Base-by-base conservation (phyloP, 2,329 filamentous ascomycete species). In the Nigrospora oryzae region DNA sequence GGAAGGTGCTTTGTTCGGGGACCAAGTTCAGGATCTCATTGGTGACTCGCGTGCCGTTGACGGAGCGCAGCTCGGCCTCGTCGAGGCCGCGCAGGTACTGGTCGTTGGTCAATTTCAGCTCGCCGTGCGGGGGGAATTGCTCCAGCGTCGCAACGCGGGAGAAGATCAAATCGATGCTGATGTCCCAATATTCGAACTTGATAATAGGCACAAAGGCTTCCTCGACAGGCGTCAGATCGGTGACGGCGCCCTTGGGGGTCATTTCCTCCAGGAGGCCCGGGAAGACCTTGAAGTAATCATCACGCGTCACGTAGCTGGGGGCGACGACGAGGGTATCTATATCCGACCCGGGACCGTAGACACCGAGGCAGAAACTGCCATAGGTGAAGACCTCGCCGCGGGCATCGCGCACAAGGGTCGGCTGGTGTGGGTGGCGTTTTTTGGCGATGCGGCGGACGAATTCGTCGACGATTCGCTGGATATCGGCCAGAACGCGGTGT, bases 191-290 rank as follows among this genome's bases (percentile, higher is more conserved):
- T 62, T 95, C 88, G 58, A 97, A 87, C 63, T 96, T 97, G 71
- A 98, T 97, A 62, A 98, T 95, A 40, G 93, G 93, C 8, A 97
- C 91, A 58, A 88, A 95, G 4, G 91, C 89, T 58, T 95, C 91
- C 40, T 84, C 84, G 34, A 98, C 93, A 0, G 85, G 80, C 2
- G 87, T 84, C 56, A 96, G 74, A 60, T 94, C 88, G 48, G 86
- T 84, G 55, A 97, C 88, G 47, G 89, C 76, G n/a, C 83, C 86
- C 34, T 80, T 70, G 10, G 85, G 80, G 1, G 87, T 82, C 77
- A 93, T 84, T 53, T 83, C 75, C 54, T 84, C 70, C 40, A 98
- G 78, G 40, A 94, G 69, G 16, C 79, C 72, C n/a, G 90, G 90
- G 55, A 96, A 96, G 56, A 86, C 74, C 43, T 86, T 71, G 69